Evolutionary conservation across 768 basidiomycete genomes (phyloP).

Genomic region (Kwoniella bestiolae): DNA sequence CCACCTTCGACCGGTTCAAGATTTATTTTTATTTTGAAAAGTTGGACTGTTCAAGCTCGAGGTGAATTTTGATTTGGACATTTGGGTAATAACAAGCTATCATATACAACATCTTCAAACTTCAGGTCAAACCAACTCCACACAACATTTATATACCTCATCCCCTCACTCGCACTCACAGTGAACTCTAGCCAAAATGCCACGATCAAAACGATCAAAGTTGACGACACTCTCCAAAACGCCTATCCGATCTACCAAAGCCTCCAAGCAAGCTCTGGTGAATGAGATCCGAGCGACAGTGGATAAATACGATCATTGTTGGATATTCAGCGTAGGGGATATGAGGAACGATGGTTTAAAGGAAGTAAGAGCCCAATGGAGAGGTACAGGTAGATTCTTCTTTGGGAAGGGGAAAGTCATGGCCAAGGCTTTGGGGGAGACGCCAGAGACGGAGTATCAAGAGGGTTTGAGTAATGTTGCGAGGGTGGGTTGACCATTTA

Average conservation of each 20-base stretch:
- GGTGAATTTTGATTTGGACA: not conserved
- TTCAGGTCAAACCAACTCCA: not conserved
- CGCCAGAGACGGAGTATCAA: slow-evolving; percentile 82
- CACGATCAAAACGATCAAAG: slow-evolving; percentile 85
- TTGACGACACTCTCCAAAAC: slow-evolving; percentile 93
- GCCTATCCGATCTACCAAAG: slow-evolving; percentile 80
- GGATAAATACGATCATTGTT: slow-evolving; percentile 93
- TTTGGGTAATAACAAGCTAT: too few relatives aligned
- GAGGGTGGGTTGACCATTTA: slow-evolving; percentile 61
- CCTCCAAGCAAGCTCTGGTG: slow-evolving; percentile 83
- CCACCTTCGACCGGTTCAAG: slow-evolving; percentile 8
- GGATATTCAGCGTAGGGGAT: slow-evolving; percentile 91
- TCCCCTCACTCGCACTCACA: not conserved
- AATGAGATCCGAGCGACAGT: slow-evolving; percentile 77
- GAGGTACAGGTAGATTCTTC: slow-evolving; percentile 88
- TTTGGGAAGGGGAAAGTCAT: slow-evolving; percentile 81
- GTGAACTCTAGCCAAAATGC: slow-evolving; percentile 64
- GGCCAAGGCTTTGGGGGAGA: slow-evolving; percentile 91
- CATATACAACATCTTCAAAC: not conserved
- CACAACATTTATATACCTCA: not conserved
- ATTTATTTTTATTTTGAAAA: slow-evolving; percentile 17
- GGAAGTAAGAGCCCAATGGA: slow-evolving; percentile 91
- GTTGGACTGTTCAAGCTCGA: not conserved
- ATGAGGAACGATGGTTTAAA: slow-evolving; percentile 95
- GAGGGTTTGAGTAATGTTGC: slow-evolving; percentile 78